Evolutionary conservation across 257 asterid genomes (phyloP), one percentile per base, ranked within the genome.

Genomic region (Parsonsia alboflavescens): DNA sequence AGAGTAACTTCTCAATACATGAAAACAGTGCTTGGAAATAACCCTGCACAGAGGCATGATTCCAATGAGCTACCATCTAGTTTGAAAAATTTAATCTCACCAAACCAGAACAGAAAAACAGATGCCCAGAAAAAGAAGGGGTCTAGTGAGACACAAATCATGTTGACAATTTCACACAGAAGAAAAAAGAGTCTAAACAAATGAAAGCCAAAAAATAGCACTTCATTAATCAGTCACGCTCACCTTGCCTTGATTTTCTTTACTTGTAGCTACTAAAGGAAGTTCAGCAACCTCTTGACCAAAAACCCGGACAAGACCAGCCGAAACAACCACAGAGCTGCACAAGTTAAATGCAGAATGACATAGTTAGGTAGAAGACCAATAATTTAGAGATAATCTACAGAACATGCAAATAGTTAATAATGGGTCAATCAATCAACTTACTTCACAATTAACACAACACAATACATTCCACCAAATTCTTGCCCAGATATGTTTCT

Each of bases 401-500:
- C 41, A 30, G n/a, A 62, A 26, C 49, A 17, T 5, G 64, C 52
- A 70, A 70, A 50, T 26, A 5, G n/a, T 5, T 13, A 36, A 79
- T 16, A 62, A 52, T 52, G 22, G 30, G 57, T 75, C 45, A 48
- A 64, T 57, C 26, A 1, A 53, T 19, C 16, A 46, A 84, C 97
- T 85, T 86, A 95, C 99, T 89, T 87, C 44, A 91, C 94, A 78
- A 83, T 85, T 77, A 95, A 84, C 76, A 95, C 96, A 77, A 91
- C 85, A 75, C 98, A 92, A 72, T 95, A 93, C 96, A 95, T 93
- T 79, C 99, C 99, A 73, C 98, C 90, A 76, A 95, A 95, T 85
- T 95, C 99, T 84, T 95, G 99, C 76, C 99, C 99, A 41, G 96
- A 89, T 74, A 95, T 95, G 88, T 89, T 95, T 88, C 97, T 89